phyloP scores from a whole-genome alignment of 2,329 filamentous ascomycete species.

The Penicillium oxalicum region DNA sequence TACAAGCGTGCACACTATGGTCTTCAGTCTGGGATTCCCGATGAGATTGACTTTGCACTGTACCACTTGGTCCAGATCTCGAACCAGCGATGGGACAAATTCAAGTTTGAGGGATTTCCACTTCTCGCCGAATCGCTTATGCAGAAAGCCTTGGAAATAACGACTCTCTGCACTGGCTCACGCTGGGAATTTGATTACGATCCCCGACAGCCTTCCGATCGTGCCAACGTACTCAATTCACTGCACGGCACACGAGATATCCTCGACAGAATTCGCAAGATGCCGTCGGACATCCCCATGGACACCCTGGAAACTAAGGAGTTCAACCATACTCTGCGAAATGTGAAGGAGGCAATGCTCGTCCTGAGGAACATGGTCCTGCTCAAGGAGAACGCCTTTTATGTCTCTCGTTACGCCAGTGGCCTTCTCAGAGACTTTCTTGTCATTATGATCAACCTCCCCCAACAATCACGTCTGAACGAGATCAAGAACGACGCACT shows the following conservation, averaged over 20 bases:
- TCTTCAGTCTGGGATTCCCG: constrained; percentile 68
- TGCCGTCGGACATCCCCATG: constrained; percentile 55
- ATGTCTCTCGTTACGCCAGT: constrained; percentile 64
- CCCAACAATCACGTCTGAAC: constrained; percentile 60
- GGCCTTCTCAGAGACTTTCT: constrained; percentile 70
- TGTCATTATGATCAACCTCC: constrained; percentile 73
- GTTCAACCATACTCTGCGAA: constrained; percentile 64
- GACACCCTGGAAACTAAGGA: constrained; percentile 65
- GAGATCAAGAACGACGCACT: constrained; percentile 88
- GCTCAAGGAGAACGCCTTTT: constrained; percentile 77
- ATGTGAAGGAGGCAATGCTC: constrained; percentile 78
- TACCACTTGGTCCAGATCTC: constrained; percentile 95
- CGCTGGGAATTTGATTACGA: constrained; percentile 75
- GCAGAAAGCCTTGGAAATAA: constrained; percentile 74
- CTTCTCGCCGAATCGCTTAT: constrained; percentile 82
- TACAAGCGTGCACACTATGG: constrained; percentile 83
- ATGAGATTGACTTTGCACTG: constrained; percentile 86
- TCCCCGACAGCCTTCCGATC: constrained; percentile 45
- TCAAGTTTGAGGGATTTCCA: constrained; percentile 87
- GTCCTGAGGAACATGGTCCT: constrained; percentile 96
- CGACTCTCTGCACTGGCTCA: constrained; percentile 72
- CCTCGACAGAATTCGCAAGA: constrained; percentile 62
- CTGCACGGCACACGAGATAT: constrained; percentile 64
- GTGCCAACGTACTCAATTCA: constrained; percentile 57
- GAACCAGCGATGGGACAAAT: constrained; percentile 89